Evolutionary conservation across 1,284 basidiomycete species (phyloP), one percentile per base, ranked within the genome.

Genomic region (Ceratobasidium sp.): DNA sequence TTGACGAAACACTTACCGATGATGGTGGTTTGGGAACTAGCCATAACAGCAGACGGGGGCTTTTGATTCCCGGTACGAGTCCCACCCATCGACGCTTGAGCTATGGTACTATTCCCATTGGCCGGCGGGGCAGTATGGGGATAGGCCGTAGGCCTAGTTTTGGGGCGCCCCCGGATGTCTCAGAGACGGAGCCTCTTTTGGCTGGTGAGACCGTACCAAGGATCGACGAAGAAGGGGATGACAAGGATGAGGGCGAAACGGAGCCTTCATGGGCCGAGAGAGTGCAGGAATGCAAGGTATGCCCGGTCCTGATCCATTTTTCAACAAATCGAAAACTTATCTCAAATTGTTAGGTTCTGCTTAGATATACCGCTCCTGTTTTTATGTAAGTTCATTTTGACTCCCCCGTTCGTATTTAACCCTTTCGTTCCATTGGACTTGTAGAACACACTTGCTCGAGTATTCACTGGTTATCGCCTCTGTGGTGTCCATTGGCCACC

Each of bases 401-500:
- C 53, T 36, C 62, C 41, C n/a, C 9, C 22, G 17, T 51, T n/a
- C n/a, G 5, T 74, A 22, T 64, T 27, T 41, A 22, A 11, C 14
- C 8, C 24, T 47, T 8, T 53, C 9, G 51, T 36, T n/a, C n/a
- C n/a, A n/a, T 24, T 44, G 36, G 14, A 7, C 9, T 60, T 44
- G 7, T 77, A 93, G 93, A 8, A 91, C 93, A 0, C 91, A 93
- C 79, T 75, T 93, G 15, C 84, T 90, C 29, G 93, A 94, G 80
- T 93, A 92, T 80, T 91, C 90, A 31, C 87, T 94, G 36, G 86
- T 92, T 41, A 86, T 93, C 76, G 88, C 89, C 0, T 89, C 91
- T 27, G 91, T 96, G 24, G 84, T 97, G 19, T 92, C 92, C 15
- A 92, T 96, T 57, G 95, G 95, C 0, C 95, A 97, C 83, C 82